A percentile compares a stretch with the other conserved stretches of the same genome.
Evolutionary conservation across 768 basidiomycete genomes (phyloP).

Genomic region (Chalciporus chontae): DNA sequence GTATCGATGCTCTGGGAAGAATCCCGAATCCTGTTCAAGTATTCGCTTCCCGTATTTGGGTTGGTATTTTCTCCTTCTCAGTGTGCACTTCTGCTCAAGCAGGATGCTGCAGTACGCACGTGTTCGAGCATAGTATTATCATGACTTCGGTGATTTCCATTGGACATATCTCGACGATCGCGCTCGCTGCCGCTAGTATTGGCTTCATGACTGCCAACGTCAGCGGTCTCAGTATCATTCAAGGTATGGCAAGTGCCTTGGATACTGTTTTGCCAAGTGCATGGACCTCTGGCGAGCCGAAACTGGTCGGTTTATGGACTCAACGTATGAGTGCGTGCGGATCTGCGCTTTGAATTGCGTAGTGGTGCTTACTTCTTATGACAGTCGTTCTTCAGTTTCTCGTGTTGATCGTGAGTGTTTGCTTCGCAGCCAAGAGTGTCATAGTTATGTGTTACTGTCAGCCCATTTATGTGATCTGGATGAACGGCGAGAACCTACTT

Average conservation of each 20-base stretch:
- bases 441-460: slow-evolving; percentile 10
- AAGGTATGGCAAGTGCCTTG: slow-evolving; percentile 79
- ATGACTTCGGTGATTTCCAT: slow-evolving; percentile 86
- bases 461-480: slow-evolving; percentile 70
- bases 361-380: background rate
- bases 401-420: slow-evolving; percentile 51
- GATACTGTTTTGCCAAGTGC: slow-evolving; percentile 94
- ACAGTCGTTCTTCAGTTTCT: slow-evolving; percentile 19
- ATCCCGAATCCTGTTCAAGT: slow-evolving; percentile 52
- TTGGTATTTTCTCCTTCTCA: slow-evolving; percentile 32
- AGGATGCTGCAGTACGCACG: slow-evolving; percentile 53
- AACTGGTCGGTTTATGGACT: slow-evolving; percentile 85
- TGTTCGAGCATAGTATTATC: slow-evolving; percentile 85
- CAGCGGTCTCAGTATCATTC: slow-evolving; percentile 57
- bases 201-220: slow-evolving; percentile 75
- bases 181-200: slow-evolving; percentile 79
- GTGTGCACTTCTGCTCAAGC: background rate
- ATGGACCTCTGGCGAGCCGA: slow-evolving; percentile 85
- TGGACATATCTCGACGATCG: slow-evolving; percentile 86
- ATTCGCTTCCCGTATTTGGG: slow-evolving; percentile 74
- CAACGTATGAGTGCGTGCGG: slow-evolving; percentile 72
- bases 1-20: slow-evolving; percentile 51
- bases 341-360: background rate
- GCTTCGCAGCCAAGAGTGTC: background rate
- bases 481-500: slow-evolving; percentile 76